phyloP scores from a whole-genome alignment of 345 rosid species.

The Salix suchowensis region DNA sequence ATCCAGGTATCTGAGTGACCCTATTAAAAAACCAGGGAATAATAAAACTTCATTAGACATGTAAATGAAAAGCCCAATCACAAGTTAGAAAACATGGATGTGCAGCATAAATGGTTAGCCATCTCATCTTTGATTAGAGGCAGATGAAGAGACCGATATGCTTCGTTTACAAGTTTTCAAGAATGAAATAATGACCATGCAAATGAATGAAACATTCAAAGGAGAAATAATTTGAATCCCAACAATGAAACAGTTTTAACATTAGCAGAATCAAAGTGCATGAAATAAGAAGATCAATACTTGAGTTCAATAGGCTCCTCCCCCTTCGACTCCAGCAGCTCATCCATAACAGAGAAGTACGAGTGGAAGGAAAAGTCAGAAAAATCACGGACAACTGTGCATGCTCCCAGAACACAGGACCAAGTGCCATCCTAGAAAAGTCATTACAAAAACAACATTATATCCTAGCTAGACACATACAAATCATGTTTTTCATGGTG shows the following conservation, averaged over 20 bases:
- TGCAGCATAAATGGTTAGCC: too few species aligned
- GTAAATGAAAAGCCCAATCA: too few species aligned
- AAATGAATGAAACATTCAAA: not conserved
- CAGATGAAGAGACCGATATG: too few species aligned
- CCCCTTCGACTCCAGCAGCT: conserved; percentile 7
- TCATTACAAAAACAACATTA: not conserved
- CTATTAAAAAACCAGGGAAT: not conserved
- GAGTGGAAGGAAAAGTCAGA: conserved; percentile 25
- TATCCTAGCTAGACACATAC: not conserved
- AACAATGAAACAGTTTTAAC: not conserved
- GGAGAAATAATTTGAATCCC: not conserved
- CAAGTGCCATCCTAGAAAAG: conserved; percentile 19
- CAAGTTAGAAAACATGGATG: too few species aligned
- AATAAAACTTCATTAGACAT: not conserved
- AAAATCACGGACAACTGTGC: conserved; percentile 21
- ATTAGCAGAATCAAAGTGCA: not conserved
- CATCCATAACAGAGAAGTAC: conserved; percentile 26
- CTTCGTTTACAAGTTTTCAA: too few species aligned
- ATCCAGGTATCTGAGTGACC: conserved; percentile 18
- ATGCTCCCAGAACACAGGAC: conserved; percentile 18
- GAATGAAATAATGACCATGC: too few species aligned
- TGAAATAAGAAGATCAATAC: not conserved
- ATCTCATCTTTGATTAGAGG: too few species aligned
- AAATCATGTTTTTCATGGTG: not conserved
- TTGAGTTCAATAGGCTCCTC: conserved; percentile 22